These are phyloP conservation scores for Aspergillus sp. DNA, from an alignment of 2,329 filamentous ascomycete genomes.

Conservation along the genomic window DNA sequence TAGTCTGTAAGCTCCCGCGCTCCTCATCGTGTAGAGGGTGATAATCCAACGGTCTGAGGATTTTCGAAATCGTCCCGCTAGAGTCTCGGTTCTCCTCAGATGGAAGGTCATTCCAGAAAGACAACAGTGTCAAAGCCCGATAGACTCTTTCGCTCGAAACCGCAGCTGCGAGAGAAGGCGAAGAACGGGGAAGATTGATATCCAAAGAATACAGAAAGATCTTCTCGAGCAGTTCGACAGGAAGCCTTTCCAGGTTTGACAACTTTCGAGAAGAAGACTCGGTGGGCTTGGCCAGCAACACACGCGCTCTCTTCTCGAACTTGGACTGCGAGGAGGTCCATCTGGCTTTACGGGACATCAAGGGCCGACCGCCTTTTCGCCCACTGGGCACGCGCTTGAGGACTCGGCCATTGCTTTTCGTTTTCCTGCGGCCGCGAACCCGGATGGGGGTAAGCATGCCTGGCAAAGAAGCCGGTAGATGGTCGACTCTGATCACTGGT, in stretches of 20 bases:
- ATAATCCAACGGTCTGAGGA: conserved; percentile 34
- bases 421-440: conserved; percentile 25
- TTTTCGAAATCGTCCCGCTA: conserved; percentile 18
- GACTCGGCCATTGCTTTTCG: neutral
- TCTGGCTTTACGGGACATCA: conserved; percentile 9
- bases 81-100: neutral
- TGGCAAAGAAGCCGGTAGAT: too few species aligned
- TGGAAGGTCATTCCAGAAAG: conserved; percentile 32
- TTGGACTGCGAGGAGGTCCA: conserved; percentile 5
- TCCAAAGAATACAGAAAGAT: conserved; percentile 49
- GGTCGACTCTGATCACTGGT: too few species aligned
- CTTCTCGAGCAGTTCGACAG: conserved; percentile 48
- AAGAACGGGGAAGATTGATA: conserved; percentile 40
- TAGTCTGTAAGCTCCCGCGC: conserved; percentile 27
- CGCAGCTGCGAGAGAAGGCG: conserved; percentile 33
- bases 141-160: conserved; percentile 40
- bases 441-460: conserved; percentile 25
- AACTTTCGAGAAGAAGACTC: conserved; percentile 4
- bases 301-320: conserved; percentile 9
- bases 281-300: conserved; percentile 4
- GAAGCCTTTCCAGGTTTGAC: conserved; percentile 42
- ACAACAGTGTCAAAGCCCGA: conserved; percentile 33
- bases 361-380: conserved; percentile 10
- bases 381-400: conserved; percentile 4
- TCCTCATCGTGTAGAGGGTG: conserved; percentile 19